Evolutionary conservation across 2,329 filamentous ascomycete species (phyloP), one percentile per base, ranked within the genome.

Genomic region (Fusarium sororula): DNA sequence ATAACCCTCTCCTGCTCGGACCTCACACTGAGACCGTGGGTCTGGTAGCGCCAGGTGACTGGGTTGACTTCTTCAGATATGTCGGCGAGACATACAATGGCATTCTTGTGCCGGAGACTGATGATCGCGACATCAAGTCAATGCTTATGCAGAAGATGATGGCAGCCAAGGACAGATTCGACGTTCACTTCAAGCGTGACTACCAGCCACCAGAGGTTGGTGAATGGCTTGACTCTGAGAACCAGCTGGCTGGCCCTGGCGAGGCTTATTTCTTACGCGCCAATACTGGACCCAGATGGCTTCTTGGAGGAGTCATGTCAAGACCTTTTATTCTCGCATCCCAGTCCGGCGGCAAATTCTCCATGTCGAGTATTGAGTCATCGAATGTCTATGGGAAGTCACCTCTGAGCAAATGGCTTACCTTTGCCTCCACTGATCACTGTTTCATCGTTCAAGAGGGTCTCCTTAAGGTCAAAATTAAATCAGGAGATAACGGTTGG

Each of bases 1-100:
- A 90, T 75, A 88, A 89, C 72, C 88, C 88, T 9, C 85, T 89
- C 63, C 81, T 88, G 32, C 80, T 88, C 3, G 87, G 87, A 3
- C 83, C 86, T 0, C 86, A 90, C 69, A 87, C 87, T 5, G 89
- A 90, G 70, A 84, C 85, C 26, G 80, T 87, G 4, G 87, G 88
- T 20, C 79, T 90, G 7, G 86, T 90, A 35, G 86, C 87, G 0
- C 88, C 88, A 0, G 88, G 87, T 10, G 88, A 88, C 75, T 90
- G 88, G 89, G 82, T 89, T 35, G 88, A 90, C 73, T 90, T 90
- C 81, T 90, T 90, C 81, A 84, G 88, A 56, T 87, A 88, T 75
- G 84, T 90, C 13, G 84, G 84, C 35, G 88, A 90, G 77, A 81
- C 85, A 0, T 90, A 86, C 63, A 70, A 80, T 7, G 87, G 88